Percentiles rank a stretch among this genome's conserved stretches.
phyloP scores from a whole-genome alignment of 2,329 filamentous ascomycete species.

The Huntiella decipiens region DNA sequence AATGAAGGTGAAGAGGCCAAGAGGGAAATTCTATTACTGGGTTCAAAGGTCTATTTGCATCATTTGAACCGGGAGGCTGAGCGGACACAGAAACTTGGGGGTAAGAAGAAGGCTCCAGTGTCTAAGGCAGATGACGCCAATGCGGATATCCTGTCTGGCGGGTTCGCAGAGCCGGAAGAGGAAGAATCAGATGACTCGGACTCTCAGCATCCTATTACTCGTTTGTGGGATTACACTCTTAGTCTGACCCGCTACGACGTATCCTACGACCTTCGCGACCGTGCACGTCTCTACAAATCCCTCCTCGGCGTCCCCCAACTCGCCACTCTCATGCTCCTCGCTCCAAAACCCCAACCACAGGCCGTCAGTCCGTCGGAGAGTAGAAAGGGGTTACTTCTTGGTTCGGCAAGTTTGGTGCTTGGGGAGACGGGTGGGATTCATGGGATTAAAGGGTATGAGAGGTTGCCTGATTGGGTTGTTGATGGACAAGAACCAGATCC shows the following conservation, averaged over 20 bases:
- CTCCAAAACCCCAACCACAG: slow-evolving; percentile 84
- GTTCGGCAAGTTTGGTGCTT: slow-evolving; percentile 70
- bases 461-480: slow-evolving; percentile 69
- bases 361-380: slow-evolving; percentile 76
- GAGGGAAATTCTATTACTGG: slow-evolving; percentile 76
- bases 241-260: slow-evolving; percentile 80
- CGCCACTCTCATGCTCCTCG: slow-evolving; percentile 74
- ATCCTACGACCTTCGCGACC: slow-evolving; percentile 86
- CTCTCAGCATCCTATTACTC: slow-evolving; percentile 45
- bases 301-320: slow-evolving; percentile 71
- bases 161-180: slow-evolving; percentile 6
- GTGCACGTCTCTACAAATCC: slow-evolving; percentile 70
- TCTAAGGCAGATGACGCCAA: slow-evolving; percentile 1
- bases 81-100: slow-evolving; percentile 16
- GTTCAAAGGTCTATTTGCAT: slow-evolving; percentile 92
- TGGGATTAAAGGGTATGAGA: slow-evolving; percentile 59
- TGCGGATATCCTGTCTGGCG: slow-evolving; percentile 14
- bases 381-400: slow-evolving; percentile 58
- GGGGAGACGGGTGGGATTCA: slow-evolving; percentile 56
- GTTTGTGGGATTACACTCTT: slow-evolving; percentile 70
- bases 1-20: slow-evolving; percentile 74
- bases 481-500: slow-evolving; percentile 64
- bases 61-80: slow-evolving; percentile 50
- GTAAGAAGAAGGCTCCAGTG: neutral
- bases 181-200: slow-evolving; percentile 16